Evolutionary conservation across 179 eudicot species (phyloP).

Genomic region (Actinidia polygama): DNA sequence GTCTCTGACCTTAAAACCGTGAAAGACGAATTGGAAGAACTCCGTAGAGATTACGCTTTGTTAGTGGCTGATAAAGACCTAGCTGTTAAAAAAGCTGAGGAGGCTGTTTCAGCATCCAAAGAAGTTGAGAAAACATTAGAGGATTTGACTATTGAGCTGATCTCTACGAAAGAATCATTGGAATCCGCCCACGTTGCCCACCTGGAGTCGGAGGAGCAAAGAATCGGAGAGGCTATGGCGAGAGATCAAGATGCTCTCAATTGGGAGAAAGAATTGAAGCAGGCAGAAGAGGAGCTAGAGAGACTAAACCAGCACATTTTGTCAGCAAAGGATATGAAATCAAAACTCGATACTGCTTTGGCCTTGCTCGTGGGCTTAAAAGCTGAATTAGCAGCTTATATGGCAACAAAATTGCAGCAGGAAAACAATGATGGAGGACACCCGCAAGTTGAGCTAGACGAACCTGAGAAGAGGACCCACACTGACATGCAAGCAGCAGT

Average conservation of each 20-base stretch:
- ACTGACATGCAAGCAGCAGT: constrained; percentile 56
- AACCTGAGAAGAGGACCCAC: constrained; percentile 40
- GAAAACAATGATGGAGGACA: constrained; percentile 30
- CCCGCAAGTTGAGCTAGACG: constrained; percentile 11
- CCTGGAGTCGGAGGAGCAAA: constrained; percentile 82
- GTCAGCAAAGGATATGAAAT: constrained; percentile 64
- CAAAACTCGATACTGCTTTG: constrained; percentile 61
- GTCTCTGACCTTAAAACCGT: constrained; percentile 65
- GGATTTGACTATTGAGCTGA: constrained; percentile 77
- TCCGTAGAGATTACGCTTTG: constrained; percentile 55
- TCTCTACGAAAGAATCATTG: constrained; percentile 70
- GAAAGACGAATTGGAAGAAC: constrained; percentile 58
- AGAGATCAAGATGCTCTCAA: constrained; percentile 61
- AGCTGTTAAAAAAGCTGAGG: constrained; percentile 73
- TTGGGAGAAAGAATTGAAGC: constrained; percentile 84
- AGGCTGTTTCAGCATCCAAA: constrained; percentile 64
- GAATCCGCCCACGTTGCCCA: constrained; percentile 80
- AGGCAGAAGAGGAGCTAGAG: constrained; percentile 77
- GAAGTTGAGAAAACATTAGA: constrained; percentile 83
- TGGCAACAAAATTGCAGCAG: constrained; percentile 60
- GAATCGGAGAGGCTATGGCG: constrained; percentile 71
- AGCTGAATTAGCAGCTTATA: constrained; percentile 77
- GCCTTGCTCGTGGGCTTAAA: constrained; percentile 58
- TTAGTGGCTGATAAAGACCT: constrained; percentile 62
- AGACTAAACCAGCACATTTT: constrained; percentile 56